Evolutionary conservation across 352 stramenopile genomes (phyloP).

Genomic region (Phytophthora boehmeriae): DNA sequence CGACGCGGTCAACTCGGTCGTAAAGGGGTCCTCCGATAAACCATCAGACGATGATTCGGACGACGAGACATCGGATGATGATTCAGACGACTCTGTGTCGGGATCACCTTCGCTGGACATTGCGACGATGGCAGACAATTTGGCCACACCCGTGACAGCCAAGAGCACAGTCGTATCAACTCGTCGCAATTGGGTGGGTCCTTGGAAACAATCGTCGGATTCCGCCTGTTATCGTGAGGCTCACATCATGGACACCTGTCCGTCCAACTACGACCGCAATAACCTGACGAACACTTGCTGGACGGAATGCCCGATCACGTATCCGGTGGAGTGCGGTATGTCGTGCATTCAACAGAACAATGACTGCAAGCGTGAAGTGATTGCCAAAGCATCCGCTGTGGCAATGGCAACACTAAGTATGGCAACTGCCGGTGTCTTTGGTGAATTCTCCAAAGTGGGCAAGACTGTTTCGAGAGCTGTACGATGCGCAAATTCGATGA

Average conservation of each 20-base stretch:
- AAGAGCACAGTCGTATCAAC: conserved; percentile 4
- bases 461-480: conserved; percentile 38
- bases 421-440: conserved; percentile 30
- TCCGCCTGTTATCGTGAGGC: conserved; percentile 42
- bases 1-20: too few species aligned
- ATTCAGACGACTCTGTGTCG: too few species aligned
- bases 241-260: conserved; percentile 26
- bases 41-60: too few species aligned
- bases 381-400: conserved; percentile 27
- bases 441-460: conserved; percentile 23
- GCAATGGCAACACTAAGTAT: conserved; percentile 25
- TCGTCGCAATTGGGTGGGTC: conserved; percentile 33
- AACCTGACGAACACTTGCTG: conserved; percentile 35
- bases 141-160: not conserved
- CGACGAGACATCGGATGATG: too few species aligned
- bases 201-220: conserved; percentile 15
- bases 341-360: conserved; percentile 50
- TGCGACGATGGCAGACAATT: not conserved
- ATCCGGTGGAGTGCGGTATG: conserved; percentile 49
- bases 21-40: too few species aligned
- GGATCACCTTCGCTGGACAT: too few species aligned
- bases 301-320: conserved; percentile 44
- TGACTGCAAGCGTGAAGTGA: conserved; percentile 35
- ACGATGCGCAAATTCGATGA: conserved; percentile 42
- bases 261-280: conserved; percentile 29